These are phyloP conservation scores for Skeletonema menzelii DNA, from an alignment of 108 stramenopile species.

Conservation along the genomic window DNA sequence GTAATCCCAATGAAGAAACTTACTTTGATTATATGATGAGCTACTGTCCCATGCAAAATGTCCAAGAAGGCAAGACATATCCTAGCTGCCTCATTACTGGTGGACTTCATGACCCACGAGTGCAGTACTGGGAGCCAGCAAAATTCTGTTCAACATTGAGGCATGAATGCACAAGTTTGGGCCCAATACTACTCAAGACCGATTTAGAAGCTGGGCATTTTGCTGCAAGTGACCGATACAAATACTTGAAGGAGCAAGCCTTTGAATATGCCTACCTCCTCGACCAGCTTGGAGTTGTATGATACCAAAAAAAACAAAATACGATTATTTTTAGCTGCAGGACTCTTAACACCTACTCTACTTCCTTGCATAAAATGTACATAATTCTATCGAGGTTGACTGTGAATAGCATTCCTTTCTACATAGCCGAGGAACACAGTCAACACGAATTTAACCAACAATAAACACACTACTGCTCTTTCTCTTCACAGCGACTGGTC, in stretches of 20 bases:
- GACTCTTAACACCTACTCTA: neutral
- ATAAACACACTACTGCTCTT: conserved; percentile 4
- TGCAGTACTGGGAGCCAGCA: conserved; percentile 41
- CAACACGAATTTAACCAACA: neutral
- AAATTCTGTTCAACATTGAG: conserved; percentile 60
- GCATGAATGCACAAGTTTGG: conserved; percentile 24
- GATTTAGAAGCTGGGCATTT: conserved; percentile 95
- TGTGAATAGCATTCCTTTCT: neutral
- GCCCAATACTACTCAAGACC: conserved; percentile 66
- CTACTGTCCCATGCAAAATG: conserved; percentile 92
- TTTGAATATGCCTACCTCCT: conserved; percentile 93
- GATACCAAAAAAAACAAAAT: neutral
- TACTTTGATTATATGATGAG: conserved; percentile 75
- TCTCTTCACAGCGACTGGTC: conserved; percentile 47
- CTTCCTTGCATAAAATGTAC: neutral
- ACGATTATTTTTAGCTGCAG: neutral
- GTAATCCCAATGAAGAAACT: conserved; percentile 73
- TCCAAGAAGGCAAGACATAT: conserved; percentile 64
- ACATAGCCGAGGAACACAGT: neutral
- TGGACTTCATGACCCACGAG: conserved; percentile 95
- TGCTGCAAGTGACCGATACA: conserved; percentile 92
- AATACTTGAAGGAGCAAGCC: conserved; percentile 83
- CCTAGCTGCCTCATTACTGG: conserved; percentile 89
- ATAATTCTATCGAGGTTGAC: neutral
- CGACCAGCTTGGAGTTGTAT: conserved; percentile 56